Base-by-base conservation (phyloP, 2,329 filamentous ascomycete genomes). In the Tolypocladium tundrense region DNA sequence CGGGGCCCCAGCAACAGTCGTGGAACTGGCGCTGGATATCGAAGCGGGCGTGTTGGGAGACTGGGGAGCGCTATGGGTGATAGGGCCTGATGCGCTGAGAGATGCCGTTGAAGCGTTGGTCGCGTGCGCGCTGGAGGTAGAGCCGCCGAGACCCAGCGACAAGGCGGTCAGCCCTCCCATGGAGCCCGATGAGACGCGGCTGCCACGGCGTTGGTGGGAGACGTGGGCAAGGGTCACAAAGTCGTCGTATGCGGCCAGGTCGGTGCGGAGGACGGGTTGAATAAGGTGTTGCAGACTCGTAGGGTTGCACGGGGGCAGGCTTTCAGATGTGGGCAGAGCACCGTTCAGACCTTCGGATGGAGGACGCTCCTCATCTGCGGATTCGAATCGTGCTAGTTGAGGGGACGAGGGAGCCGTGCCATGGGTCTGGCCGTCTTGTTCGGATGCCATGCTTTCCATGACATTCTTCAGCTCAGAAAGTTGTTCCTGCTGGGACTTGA, bases 401-500 rank as follows among this genome's bases (percentile, higher is more conserved):
- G 93, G 92, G 1, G 93, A 96, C 0, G 90, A 90, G 2, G 91
- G 91, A 10, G 88, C 83, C 11, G 90, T 88, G n/a, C 85, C 81
- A 58, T 83, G 83, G 51, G 80, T 85, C 63, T 83, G 80, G 64
- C 95, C 88, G 63, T 94, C 89, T 60, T 80, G 82, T 64, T 90
- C 85, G 14, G 83, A 79, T 31, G 80, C 83, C 85, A 97, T 90
- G 65, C 88, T 86, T 73, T 96, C 91, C 85, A 99, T 90, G 62
- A 97, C 91, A 24, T 83, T 79, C 73, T 99, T 99, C 62, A 99
- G 83, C 71, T 97, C 90, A 2, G 88, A 82, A 3, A 99, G 79
- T 70, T 99, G 94, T 71, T 97, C 92, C 69, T 96, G 92, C 66
- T 97, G 91, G 1, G 90, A 96, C 59, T 85, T 86, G 60, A 99